Evolutionary conservation across 176 grass and related monocot genomes (phyloP), one percentile per base, ranked within the genome.

Genomic region (Ensete ventricosum): DNA sequence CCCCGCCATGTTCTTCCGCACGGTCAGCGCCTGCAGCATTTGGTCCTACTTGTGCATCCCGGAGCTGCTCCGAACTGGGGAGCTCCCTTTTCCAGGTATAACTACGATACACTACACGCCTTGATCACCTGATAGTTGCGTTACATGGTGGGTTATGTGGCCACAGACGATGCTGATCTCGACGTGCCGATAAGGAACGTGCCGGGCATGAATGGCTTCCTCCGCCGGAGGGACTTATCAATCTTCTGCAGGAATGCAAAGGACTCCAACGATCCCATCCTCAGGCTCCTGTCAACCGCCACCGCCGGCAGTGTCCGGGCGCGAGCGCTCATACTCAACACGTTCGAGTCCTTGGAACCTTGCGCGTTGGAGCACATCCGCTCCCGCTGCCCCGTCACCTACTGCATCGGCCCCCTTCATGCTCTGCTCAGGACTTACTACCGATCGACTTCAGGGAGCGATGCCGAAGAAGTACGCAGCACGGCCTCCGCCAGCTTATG

Each of bases 1-100:
- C 17, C 84, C 88, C 3, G 80, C 62, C 16, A 54, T 91, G 20
- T 77, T 82, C 1, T 87, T 87, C 74, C 79, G 82, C 9, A 87
- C 88, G 16, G 26, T 26, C 6, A 91, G 80, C 57, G 82, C 85
- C 3, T 72, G 73, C 20, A 43, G 49, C 29, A 50, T 81, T 0
- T 69, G 80, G 82, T 67, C 85, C 0, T 87, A 72, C 55, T 63
- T 71, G 23, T 85, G 82, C 14, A 53, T 85, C 14, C 88, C 82
- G 13, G 9, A 29, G 19, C 71, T 73, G 2, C 8, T 73, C 49
- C 71, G 55, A 16, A 73, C 3, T 9, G 11, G 79, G 74, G 14
- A 76, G 71, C 52, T 54, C 71, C 17, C 79, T 24, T 0, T 78
- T 78, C 52, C 84, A 27, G 71, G 71, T 73, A 73, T 6, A 43